Evolutionary conservation across 179 eudicot species (phyloP).

Genomic region (Silene coronaria): DNA sequence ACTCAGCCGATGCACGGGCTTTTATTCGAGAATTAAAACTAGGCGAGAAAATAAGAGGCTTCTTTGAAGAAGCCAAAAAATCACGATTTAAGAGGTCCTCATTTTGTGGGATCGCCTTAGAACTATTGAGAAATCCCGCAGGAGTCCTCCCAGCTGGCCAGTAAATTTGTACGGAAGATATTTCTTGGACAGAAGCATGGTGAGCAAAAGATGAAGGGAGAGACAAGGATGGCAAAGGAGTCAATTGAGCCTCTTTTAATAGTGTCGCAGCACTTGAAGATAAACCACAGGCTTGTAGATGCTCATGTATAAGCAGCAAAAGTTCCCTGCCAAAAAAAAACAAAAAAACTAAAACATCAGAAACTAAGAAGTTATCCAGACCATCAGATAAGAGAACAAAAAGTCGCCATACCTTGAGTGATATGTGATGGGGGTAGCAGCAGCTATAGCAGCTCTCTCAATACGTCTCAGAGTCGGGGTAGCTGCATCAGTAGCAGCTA

Average conservation of each 20-base stretch:
- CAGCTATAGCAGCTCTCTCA: constrained; percentile 98
- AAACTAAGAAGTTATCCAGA: constrained; percentile 8
- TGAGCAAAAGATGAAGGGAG: constrained; percentile 59
- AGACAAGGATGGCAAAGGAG: constrained; percentile 66
- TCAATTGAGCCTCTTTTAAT: constrained; percentile 82
- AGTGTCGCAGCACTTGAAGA: constrained; percentile 61
- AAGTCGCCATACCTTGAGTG: constrained; percentile 57
- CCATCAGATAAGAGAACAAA: constrained; percentile 3
- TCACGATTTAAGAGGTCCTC: constrained; percentile 42
- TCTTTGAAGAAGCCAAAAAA: constrained; percentile 46
- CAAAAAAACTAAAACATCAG: constrained; percentile 10
- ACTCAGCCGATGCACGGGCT: constrained; percentile 31
- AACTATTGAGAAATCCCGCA: constrained; percentile 52
- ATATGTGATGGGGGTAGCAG: constrained; percentile 94
- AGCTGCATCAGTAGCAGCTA: constrained; percentile 97
- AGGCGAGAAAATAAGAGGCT: constrained; percentile 49
- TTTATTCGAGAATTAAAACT: constrained; percentile 39
- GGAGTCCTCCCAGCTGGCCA: constrained; percentile 81
- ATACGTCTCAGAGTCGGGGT: constrained; percentile 88
- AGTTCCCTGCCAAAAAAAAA: constrained; percentile 64
- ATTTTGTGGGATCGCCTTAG: constrained; percentile 32
- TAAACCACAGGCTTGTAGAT: constrained; percentile 90
- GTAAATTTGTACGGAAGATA: constrained; percentile 49
- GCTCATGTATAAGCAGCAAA: constrained; percentile 80
- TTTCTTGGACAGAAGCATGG: constrained; percentile 61